Conservation (phyloP, 176 grass and related monocot genomes). For the Avena eriantha region DNA sequence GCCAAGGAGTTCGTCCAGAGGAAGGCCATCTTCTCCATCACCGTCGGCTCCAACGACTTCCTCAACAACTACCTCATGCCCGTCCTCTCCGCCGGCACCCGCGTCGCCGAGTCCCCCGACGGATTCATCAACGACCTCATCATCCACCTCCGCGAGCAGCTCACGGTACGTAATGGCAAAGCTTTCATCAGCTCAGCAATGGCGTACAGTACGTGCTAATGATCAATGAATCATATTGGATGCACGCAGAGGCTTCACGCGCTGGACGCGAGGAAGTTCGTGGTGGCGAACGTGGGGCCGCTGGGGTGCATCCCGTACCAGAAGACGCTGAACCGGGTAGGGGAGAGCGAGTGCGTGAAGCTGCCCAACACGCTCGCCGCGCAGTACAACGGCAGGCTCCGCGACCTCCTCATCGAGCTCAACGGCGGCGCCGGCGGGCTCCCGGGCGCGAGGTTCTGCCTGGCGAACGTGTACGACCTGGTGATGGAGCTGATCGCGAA, state of each 20-base stretch:
- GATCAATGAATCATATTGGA: not conserved
- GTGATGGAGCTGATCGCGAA: conserved; percentile 78
- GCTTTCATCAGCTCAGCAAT: not conserved
- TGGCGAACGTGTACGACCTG: conserved; percentile 92
- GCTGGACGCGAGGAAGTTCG: conserved; percentile 83
- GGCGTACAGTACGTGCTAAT: not conserved
- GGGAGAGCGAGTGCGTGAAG: conserved; percentile 63
- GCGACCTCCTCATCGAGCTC: conserved; percentile 70
- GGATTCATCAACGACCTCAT: conserved; percentile 71
- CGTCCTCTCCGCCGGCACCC: conserved; percentile 59
- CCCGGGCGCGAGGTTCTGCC: conserved; percentile 68
- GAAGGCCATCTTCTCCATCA: conserved; percentile 88
- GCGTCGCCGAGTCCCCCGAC: conserved; percentile 68
- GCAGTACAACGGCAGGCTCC: conserved; percentile 65
- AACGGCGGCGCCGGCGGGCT: conserved; percentile 44
- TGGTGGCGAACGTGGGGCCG: conserved; percentile 87
- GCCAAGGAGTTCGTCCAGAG: conserved; percentile 49
- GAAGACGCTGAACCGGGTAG: conserved; percentile 74
- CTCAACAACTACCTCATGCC: conserved; percentile 98
- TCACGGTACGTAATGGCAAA: conserved; percentile 42
- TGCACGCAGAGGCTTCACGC: conserved; percentile 65
- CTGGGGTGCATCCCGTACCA: conserved; percentile 99
- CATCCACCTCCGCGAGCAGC: conserved; percentile 68
- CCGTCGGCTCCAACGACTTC: conserved; percentile 91
- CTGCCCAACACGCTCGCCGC: conserved; percentile 80